phyloP scores from a whole-genome alignment of 164 flowering plant genomes.

The Santalum album region DNA sequence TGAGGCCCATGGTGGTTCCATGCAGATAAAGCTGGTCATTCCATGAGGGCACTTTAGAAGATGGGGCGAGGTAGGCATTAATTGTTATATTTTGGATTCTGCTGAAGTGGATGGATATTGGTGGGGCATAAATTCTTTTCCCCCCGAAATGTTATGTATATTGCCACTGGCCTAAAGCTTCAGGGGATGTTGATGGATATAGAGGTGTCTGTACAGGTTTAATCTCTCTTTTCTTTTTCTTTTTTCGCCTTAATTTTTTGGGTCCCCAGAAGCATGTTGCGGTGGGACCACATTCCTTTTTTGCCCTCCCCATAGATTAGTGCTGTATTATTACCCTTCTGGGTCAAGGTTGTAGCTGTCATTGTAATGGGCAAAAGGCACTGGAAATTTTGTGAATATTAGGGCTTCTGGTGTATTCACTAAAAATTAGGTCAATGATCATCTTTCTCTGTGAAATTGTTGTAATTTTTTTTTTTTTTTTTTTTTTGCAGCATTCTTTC shows the following conservation, averaged over 20 bases:
- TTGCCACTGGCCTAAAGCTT: constrained; percentile 22
- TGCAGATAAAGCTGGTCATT: constrained; percentile 33
- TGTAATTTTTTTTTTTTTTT: too few species aligned
- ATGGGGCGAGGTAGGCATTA: constrained; percentile 7
- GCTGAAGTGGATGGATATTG: constrained; percentile 10
- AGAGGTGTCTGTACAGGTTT: constrained; percentile 48
- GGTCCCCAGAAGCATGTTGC: constrained; percentile 13
- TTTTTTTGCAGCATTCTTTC: too few species aligned
- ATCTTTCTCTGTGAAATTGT: too few species aligned
- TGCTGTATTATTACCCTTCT: constrained; percentile 32
- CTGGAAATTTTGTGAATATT: constrained; percentile 37
- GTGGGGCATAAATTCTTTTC: constrained; percentile 15
- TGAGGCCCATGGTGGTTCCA: background rate
- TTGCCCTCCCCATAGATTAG: constrained; percentile 29
- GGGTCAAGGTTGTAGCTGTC: constrained; percentile 18
- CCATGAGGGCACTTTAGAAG: constrained; percentile 9
- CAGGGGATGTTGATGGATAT: constrained; percentile 30
- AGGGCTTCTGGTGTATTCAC: background rate
- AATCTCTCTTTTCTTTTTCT: constrained; percentile 22
- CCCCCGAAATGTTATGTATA: constrained; percentile 22
- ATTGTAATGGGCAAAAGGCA: constrained; percentile 30
- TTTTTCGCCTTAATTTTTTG: background rate
- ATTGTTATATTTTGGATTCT: constrained; percentile 15
- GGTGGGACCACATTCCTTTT: constrained; percentile 13
- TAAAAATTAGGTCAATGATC: too few species aligned